A percentile compares a stretch with the other conserved stretches of the same genome.
Conservation (phyloP, 768 basidiomycete species). For the Dioszegia aurantiaca region DNA sequence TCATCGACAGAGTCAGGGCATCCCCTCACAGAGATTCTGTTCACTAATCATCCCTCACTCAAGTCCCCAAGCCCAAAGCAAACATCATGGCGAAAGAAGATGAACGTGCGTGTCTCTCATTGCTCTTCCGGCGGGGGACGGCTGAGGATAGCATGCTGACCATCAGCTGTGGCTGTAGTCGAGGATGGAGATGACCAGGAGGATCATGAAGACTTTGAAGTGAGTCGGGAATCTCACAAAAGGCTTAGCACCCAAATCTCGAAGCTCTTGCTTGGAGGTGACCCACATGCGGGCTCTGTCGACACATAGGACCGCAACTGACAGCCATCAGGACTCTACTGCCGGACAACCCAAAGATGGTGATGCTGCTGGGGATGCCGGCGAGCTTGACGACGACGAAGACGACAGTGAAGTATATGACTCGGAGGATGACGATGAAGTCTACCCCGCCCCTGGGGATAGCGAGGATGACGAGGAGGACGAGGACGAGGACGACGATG, state of each 20-base stretch:
- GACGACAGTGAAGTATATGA: constrained; percentile 9
- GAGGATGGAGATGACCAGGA: constrained; percentile 14
- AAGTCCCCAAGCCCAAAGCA: neutral
- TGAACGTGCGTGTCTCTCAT: too few relatives aligned
- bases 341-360: constrained; percentile 1
- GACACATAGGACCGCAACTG: too few relatives aligned
- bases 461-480: constrained; percentile 4
- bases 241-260: too few relatives aligned
- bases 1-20: too few relatives aligned
- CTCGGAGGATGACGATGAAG: constrained; percentile 13
- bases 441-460: neutral
- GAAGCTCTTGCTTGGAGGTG: too few relatives aligned
- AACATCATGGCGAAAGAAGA: neutral
- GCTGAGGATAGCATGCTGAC: neutral
- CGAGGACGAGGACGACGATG: constrained; percentile 7
- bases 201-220: constrained; percentile 19
- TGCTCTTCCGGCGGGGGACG: neutral
- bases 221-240: too few relatives aligned
- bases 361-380: neutral
- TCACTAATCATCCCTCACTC: neutral
- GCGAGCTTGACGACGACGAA: constrained; percentile 11
- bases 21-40: too few relatives aligned
- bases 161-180: constrained; percentile 15
- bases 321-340: too few relatives aligned
- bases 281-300: too few relatives aligned